Conservation (phyloP, 2,329 filamentous ascomycete species). For the Tolypocladium endophyticum region DNA sequence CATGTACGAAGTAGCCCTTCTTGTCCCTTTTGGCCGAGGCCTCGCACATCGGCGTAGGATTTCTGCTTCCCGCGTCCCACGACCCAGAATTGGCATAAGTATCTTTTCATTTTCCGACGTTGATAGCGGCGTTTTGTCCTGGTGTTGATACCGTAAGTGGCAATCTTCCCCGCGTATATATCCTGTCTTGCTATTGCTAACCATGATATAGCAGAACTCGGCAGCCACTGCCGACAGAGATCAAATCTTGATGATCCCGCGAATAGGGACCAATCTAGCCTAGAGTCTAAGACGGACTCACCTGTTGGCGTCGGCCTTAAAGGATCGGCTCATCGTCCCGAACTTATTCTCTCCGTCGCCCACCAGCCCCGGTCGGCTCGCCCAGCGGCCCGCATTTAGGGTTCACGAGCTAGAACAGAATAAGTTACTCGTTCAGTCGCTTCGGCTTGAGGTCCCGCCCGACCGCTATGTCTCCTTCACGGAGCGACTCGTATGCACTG, state of each 20-base stretch:
- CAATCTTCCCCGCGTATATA: no score
- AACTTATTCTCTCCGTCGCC: not conserved
- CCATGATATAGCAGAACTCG: not conserved
- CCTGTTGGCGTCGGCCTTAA: not conserved
- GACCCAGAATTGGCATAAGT: no score
- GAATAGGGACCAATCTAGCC: not conserved
- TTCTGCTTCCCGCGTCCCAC: no score
- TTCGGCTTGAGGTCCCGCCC: not conserved
- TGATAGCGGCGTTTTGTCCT: no score
- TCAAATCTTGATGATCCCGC: not conserved
- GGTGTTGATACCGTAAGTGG: no score
- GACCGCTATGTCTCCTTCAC: not conserved
- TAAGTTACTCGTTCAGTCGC: not conserved
- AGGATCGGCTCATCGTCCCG: not conserved
- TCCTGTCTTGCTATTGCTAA: not conserved
- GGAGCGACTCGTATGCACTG: no score
- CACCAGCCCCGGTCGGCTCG: not conserved
- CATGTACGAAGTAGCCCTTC: no score
- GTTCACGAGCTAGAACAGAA: not conserved
- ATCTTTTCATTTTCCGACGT: no score
- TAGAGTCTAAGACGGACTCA: no score
- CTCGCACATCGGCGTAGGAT: no score
- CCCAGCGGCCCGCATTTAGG: not conserved
- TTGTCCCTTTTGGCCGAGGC: no score
- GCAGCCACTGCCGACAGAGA: not conserved